Conservation (phyloP, 73 alveolate species). For the Paramecium caudatum region DNA sequence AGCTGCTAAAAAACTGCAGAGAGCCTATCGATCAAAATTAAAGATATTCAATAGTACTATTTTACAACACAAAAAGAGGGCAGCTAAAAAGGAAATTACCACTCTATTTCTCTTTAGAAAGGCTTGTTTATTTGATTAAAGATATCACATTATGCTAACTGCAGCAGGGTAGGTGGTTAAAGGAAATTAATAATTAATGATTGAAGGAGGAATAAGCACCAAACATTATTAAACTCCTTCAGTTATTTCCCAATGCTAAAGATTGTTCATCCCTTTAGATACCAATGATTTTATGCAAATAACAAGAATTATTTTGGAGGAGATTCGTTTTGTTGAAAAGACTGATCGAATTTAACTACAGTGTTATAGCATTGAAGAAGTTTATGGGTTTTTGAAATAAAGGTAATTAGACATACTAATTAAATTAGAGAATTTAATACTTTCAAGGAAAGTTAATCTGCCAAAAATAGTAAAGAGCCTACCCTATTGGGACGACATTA, state of each 20-base stretch:
- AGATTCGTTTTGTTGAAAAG: background rate
- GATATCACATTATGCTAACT: slow-evolving; percentile 23
- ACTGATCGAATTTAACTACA: background rate
- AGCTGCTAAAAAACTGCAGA: slow-evolving; percentile 15
- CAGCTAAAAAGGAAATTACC: background rate
- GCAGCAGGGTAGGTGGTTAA: background rate
- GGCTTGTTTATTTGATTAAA: slow-evolving; percentile 2
- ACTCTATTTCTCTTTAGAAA: background rate
- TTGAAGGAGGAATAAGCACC: slow-evolving; percentile 7
- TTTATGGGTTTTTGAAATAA: slow-evolving; percentile 19
- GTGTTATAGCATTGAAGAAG: slow-evolving; percentile 52
- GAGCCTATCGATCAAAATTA: background rate
- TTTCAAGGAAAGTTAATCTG: background rate
- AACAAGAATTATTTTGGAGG: background rate
- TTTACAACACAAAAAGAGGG: background rate
- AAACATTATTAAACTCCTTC: background rate
- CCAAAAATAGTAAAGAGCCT: background rate
- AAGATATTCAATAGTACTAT: background rate
- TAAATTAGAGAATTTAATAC: background rate
- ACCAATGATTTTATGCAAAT: background rate
- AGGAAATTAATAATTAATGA: background rate
- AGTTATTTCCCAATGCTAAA: background rate
- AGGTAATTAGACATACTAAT: background rate
- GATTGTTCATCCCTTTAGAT: background rate
- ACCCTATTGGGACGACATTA: slow-evolving; percentile 47